Evolutionary conservation across 2,329 filamentous ascomycete genomes (phyloP).

Genomic region (Peltaster fructicola): DNA sequence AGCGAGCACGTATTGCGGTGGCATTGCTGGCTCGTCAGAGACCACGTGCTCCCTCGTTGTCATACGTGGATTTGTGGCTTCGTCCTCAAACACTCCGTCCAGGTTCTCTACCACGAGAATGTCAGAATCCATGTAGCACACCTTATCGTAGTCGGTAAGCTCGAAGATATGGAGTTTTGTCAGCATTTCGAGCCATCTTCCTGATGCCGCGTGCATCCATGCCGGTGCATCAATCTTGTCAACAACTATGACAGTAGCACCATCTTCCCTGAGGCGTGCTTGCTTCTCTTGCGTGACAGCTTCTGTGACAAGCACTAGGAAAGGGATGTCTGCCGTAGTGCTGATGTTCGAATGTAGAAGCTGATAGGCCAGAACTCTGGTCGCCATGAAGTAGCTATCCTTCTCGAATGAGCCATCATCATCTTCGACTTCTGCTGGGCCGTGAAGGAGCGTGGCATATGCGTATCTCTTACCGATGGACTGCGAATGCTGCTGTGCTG

Average conservation of each 20-base stretch:
- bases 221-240: conserved; percentile 16
- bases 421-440: too few species aligned
- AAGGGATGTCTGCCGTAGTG: conserved; percentile 20
- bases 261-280: conserved; percentile 19
- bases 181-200: conserved; percentile 19
- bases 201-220: conserved; percentile 14
- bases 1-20: conserved; percentile 24
- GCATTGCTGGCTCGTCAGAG: conserved; percentile 19
- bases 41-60: conserved; percentile 9
- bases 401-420: too few species aligned
- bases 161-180: conserved; percentile 21
- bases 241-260: conserved; percentile 20
- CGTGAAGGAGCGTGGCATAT: too few species aligned
- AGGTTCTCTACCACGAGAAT: conserved; percentile 14
- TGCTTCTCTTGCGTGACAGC: conserved; percentile 19
- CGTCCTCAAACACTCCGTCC: conserved; percentile 20
- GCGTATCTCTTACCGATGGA: too few species aligned
- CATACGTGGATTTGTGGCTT: conserved; percentile 16
- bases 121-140: conserved; percentile 21
- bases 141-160: conserved; percentile 17
- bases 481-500: too few species aligned
- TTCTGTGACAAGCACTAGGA: conserved; percentile 21
- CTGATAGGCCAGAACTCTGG: conserved; percentile 21
- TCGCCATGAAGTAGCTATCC: conserved; percentile 20
- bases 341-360: conserved; percentile 21